Base-by-base conservation (phyloP, 1,284 basidiomycete genomes). In the Cryptococcus sp. region DNA sequence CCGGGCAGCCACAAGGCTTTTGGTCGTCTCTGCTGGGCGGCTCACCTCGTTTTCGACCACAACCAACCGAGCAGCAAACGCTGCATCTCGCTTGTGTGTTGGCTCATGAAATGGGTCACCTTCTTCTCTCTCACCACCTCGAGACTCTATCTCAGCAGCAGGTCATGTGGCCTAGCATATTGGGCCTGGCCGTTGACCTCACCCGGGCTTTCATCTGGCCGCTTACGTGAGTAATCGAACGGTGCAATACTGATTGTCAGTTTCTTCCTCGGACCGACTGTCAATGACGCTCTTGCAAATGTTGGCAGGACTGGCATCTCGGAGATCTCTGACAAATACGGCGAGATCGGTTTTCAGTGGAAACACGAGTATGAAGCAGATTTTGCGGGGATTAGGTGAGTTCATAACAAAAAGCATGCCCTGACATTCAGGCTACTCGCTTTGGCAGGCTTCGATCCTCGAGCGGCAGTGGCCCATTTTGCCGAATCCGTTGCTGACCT, bases 341-440 rank as follows among this genome's bases (percentile, higher is more conserved):
- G 85, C 19, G 67, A 75, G 51, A 62, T 76, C 24, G 73, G 74
- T 60, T 87, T 84, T 25, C 87, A 82, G 57, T 77, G 83, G 61
- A 80, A 80, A 41, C 87, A 91, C 67, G 90, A 91, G 71, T 82
- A 87, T 34, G 91, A 93, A 69, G 91, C 91, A 1, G 91, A 93
- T 69, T 76, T 90, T n/a, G 87, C 91, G 19, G 91, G 88, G 11
- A 80, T 85, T 9, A 78, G 87, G 86, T 87, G 50, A 53, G 78
- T 61, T 32, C 39, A 50, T 21, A n/a, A 9, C 22, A 1, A 1
- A 11, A 2, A 10, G 37, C 48, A 66, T 62, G 25, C 50, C 11
- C 39, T 41, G 19, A 41, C 9, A 10, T 9, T 24, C 53, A 87
- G 88, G 56, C 76, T 92, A n/a, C 81, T 94, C 16, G 87, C 91